phyloP scores from a whole-genome alignment of 768 basidiomycete species.

The Phaffia australis region DNA sequence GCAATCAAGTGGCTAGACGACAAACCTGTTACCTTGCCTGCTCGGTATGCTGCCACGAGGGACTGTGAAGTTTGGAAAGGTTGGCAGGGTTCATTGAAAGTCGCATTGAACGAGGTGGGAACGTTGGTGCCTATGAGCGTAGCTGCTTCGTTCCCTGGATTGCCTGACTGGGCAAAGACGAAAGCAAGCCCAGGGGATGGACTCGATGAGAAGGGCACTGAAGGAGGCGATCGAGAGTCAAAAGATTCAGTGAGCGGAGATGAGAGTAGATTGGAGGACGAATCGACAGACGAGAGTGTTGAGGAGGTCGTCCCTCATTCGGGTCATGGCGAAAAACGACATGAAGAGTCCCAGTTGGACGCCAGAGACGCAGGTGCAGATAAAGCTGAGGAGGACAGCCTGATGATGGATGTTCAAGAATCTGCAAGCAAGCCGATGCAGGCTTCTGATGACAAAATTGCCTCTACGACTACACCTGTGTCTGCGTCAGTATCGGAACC shows the following conservation, averaged over 20 bases:
- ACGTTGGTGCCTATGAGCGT: constrained; percentile 31
- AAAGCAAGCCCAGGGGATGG: too few relatives aligned
- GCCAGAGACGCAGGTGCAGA: too few relatives aligned
- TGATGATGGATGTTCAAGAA: too few relatives aligned
- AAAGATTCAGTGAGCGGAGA: neutral
- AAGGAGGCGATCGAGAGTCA: constrained; percentile 2
- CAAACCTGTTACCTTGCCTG: constrained; percentile 31
- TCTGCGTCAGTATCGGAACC: too few relatives aligned
- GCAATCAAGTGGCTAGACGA: constrained; percentile 33
- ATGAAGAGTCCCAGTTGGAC: neutral
- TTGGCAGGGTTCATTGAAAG: constrained; percentile 32
- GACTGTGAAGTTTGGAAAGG: constrained; percentile 34
- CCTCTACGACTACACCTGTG: too few relatives aligned
- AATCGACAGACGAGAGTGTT: constrained; percentile 10
- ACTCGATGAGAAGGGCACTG: too few relatives aligned
- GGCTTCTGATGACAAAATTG: too few relatives aligned
- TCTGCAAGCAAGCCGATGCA: too few relatives aligned
- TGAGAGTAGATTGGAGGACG: neutral
- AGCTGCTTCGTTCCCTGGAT: neutral
- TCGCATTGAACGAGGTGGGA: constrained; percentile 31
- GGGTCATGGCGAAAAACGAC: constrained; percentile 3
- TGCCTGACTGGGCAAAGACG: constrained; percentile 16
- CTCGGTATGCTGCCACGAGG: constrained; percentile 29
- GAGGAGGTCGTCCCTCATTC: constrained; percentile 14
- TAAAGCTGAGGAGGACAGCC: too few relatives aligned